Evolutionary conservation across 192 early-diverging fungal genomes (phyloP).

Genomic region (Backusella tarrabulga): DNA sequence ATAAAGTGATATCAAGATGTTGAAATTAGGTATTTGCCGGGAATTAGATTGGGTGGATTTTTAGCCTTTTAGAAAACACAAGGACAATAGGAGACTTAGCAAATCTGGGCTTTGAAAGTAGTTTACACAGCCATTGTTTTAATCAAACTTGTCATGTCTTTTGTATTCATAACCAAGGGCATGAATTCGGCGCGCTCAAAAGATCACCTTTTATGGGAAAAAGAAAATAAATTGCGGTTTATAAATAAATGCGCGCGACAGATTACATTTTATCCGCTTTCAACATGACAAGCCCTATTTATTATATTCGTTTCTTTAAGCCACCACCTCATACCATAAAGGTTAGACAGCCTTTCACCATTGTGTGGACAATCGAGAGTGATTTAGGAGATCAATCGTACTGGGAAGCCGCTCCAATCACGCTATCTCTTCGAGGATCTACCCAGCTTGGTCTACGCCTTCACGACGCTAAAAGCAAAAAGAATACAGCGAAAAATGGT

Average conservation of each 20-base stretch:
- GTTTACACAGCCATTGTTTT: no score
- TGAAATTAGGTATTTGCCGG: no score
- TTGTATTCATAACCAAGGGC: no score
- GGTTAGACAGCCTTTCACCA: slow-evolving; percentile 18
- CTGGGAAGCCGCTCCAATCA: slow-evolving; percentile 17
- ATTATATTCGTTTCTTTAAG: slow-evolving; percentile 32
- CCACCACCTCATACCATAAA: slow-evolving; percentile 18
- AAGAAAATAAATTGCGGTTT: background rate
- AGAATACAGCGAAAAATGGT: background rate
- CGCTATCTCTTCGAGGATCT: background rate
- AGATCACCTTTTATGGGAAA: background rate
- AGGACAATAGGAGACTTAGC: no score
- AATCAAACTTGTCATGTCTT: no score
- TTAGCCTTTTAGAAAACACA: no score
- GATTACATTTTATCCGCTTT: background rate
- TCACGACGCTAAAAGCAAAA: background rate
- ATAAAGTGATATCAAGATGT: no score
- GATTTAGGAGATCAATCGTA: slow-evolving; percentile 31
- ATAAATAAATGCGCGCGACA: background rate
- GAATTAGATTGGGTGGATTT: no score
- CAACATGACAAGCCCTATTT: background rate
- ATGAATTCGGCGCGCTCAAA: no score
- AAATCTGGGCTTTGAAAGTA: no score
- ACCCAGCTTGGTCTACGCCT: background rate
- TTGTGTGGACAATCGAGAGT: slow-evolving; percentile 32